Conservation (phyloP, 2,329 filamentous ascomycete species). For the Macroventuria anomochaeta region DNA sequence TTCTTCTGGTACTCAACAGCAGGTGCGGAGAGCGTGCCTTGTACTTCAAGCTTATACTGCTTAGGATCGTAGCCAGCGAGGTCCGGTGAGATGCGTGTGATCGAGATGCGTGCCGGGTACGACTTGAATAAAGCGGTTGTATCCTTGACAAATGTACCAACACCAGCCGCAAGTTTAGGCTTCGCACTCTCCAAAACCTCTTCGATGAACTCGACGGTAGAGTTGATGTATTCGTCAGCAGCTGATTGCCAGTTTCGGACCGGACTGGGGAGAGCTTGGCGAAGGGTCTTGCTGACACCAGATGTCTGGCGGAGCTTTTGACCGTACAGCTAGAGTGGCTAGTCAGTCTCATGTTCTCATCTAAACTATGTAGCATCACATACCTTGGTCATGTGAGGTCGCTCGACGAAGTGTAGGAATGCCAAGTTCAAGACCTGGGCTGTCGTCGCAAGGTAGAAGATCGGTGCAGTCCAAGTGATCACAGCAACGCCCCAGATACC, state of each 20-base stretch:
- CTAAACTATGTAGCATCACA: not conserved
- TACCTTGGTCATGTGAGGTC: constrained; percentile 86
- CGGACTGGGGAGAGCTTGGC: constrained; percentile 81
- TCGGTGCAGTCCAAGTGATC: constrained; percentile 85
- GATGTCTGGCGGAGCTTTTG: constrained; percentile 82
- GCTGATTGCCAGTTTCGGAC: constrained; percentile 84
- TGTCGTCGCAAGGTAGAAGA: constrained; percentile 84
- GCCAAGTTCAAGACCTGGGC: constrained; percentile 84
- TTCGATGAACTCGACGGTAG: constrained; percentile 87
- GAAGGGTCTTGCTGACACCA: constrained; percentile 89
- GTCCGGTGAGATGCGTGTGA: constrained; percentile 80
- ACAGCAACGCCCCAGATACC: constrained; percentile 95
- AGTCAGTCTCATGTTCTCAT: not conserved
- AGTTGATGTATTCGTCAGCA: constrained; percentile 85
- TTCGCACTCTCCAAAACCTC: constrained; percentile 85
- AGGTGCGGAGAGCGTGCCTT: constrained; percentile 64
- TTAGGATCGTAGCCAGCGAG: constrained; percentile 79
- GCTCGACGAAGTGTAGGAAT: constrained; percentile 92
- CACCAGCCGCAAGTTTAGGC: constrained; percentile 83
- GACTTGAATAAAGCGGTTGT: constrained; percentile 87
- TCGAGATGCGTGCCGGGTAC: constrained; percentile 83
- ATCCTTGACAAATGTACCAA: constrained; percentile 86
- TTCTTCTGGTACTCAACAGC: constrained; percentile 64
- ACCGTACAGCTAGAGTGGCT: constrained; percentile 70
- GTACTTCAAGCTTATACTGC: constrained; percentile 78